Percentiles rank a stretch among this genome's conserved stretches.
These are phyloP conservation scores for Ceratocystiopsis minuta DNA, from an alignment of 2,329 filamentous ascomycete species.

Conservation along the genomic window DNA sequence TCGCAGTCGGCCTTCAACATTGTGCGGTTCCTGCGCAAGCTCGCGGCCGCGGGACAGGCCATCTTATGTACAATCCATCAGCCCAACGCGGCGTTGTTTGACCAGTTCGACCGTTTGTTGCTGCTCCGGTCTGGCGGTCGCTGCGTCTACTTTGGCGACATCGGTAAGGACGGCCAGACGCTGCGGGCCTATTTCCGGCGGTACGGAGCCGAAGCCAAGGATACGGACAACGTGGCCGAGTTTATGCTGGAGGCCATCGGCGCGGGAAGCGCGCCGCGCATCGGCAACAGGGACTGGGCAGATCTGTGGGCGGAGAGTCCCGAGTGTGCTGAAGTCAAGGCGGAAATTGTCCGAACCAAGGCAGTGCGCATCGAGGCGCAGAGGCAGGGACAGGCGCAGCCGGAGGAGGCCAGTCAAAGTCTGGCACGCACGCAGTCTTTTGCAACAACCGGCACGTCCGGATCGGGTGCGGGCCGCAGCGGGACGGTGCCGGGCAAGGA, in stretches of 20 bases:
- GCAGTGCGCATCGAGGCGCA: slow-evolving; percentile 28
- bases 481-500: slow-evolving; percentile 41
- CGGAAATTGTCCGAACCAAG: slow-evolving; percentile 50
- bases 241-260: slow-evolving; percentile 79
- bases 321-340: slow-evolving; percentile 49
- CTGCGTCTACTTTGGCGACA: slow-evolving; percentile 73
- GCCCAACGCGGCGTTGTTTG: slow-evolving; percentile 69
- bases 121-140: slow-evolving; percentile 62
- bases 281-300: slow-evolving; percentile 62
- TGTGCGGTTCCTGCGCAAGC: slow-evolving; percentile 58
- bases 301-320: slow-evolving; percentile 61
- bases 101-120: slow-evolving; percentile 71
- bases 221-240: slow-evolving; percentile 45
- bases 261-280: slow-evolving; percentile 51
- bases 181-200: slow-evolving; percentile 46
- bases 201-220: slow-evolving; percentile 40
- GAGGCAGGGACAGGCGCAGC: not conserved
- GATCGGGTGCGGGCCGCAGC: not conserved
- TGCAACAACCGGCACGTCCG: no score
- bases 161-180: slow-evolving; percentile 54
- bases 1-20: slow-evolving; percentile 60
- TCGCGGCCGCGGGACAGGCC: slow-evolving; percentile 64
- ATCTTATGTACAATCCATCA: slow-evolving; percentile 88
- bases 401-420: slow-evolving; percentile 13
- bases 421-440: not conserved